phyloP scores from a whole-genome alignment of 192 early-diverging fungal species.

The Coemansia sp. region DNA sequence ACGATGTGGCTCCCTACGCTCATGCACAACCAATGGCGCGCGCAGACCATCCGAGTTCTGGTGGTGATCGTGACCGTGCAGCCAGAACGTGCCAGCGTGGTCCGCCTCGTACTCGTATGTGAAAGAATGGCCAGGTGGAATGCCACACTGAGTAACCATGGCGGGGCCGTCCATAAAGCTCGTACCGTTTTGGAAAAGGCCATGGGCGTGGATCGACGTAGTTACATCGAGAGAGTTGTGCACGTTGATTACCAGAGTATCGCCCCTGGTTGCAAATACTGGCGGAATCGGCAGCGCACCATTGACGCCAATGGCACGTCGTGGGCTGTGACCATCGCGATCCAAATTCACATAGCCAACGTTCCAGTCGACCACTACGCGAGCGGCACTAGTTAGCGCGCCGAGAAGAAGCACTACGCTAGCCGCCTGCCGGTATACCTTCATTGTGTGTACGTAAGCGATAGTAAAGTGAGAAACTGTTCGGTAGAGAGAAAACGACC shows the following conservation, averaged over 20 bases:
- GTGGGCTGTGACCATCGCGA: constrained; percentile 59
- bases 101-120: constrained; percentile 60
- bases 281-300: constrained; percentile 54
- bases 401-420: not conserved
- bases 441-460: not conserved
- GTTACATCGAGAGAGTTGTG: constrained; percentile 53
- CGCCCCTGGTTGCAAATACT: constrained; percentile 12
- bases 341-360: constrained; percentile 58
- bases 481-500: not conserved
- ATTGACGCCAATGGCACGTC: constrained; percentile 63
- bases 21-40: constrained; percentile 63
- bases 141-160: constrained; percentile 69
- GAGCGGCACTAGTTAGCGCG: not conserved
- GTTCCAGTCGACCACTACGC: constrained; percentile 54
- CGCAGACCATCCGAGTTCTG: constrained; percentile 80
- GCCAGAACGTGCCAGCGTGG: constrained; percentile 73
- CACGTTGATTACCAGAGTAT: constrained; percentile 22
- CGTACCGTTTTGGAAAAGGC: constrained; percentile 69
- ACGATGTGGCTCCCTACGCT: constrained; percentile 45
- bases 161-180: constrained; percentile 64
- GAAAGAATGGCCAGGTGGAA: constrained; percentile 59
- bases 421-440: not conserved
- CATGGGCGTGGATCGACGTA: constrained; percentile 70
- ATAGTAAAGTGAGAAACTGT: not conserved
- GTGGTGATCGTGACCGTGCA: constrained; percentile 61